phyloP scores from a whole-genome alignment of 2,329 filamentous ascomycete species.

The Pseudogymnoascus sp. region DNA sequence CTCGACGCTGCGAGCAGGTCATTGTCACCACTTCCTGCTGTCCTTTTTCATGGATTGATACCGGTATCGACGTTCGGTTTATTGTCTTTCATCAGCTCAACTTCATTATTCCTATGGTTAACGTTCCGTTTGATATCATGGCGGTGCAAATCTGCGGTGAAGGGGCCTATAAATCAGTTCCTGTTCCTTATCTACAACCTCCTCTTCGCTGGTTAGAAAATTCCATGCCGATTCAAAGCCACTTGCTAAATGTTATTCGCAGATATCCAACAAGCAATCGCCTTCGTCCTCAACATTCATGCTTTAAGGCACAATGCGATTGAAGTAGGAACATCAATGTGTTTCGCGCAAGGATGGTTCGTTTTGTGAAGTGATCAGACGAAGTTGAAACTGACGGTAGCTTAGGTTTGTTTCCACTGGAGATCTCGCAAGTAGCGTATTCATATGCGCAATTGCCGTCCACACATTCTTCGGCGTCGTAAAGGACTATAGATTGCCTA shows the following conservation, averaged over 20 bases:
- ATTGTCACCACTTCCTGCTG: conserved; percentile 23
- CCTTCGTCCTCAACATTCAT: conserved; percentile 54
- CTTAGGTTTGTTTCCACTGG: not conserved
- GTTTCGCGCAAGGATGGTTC: conserved; percentile 60
- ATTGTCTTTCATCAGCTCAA: conserved; percentile 38
- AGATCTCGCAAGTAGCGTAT: conserved; percentile 52
- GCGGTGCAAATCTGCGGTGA: conserved; percentile 13
- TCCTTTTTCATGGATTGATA: conserved; percentile 33
- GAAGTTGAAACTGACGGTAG: not conserved
- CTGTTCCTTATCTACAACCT: conserved; percentile 63
- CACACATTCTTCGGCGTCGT: conserved; percentile 61
- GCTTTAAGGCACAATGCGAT: conserved; percentile 50
- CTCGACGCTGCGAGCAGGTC: conserved; percentile 18
- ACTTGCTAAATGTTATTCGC: not conserved
- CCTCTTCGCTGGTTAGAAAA: conserved; percentile 40
- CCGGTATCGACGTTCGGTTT: conserved; percentile 39
- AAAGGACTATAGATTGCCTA: conserved; percentile 43
- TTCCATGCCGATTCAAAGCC: not conserved
- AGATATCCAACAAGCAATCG: conserved; percentile 57
- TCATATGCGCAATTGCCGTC: conserved; percentile 56
- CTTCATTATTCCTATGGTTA: conserved; percentile 35
- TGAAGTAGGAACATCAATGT: conserved; percentile 44
- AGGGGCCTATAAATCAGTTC: conserved; percentile 52
- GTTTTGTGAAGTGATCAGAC: conserved; percentile 28
- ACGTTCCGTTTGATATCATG: conserved; percentile 30